A percentile compares a stretch with the other conserved stretches of the same genome.
These are phyloP conservation scores for Lactarius deliciosus DNA, from an alignment of 768 basidiomycete species.

Conservation along the genomic window DNA sequence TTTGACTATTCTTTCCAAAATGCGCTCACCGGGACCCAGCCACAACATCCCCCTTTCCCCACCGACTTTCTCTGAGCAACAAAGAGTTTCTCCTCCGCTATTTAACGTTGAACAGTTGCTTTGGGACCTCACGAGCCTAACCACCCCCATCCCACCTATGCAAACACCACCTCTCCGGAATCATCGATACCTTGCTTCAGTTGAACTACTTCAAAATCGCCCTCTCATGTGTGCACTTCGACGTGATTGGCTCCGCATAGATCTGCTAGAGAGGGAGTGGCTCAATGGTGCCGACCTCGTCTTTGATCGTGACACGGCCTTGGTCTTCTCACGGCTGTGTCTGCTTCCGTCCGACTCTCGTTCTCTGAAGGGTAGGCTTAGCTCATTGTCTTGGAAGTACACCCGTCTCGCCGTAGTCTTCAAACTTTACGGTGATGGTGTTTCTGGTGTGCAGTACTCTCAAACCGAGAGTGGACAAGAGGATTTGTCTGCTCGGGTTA, in stretches of 20 bases:
- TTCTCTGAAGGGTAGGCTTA: conserved; percentile 45
- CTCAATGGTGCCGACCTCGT: conserved; percentile 65
- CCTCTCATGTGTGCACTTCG: conserved; percentile 54
- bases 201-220: conserved; percentile 68
- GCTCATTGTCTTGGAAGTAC: conserved; percentile 64
- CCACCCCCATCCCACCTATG: conserved; percentile 11
- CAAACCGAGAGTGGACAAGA: conserved; percentile 1
- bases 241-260: conserved; percentile 45
- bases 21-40: conserved; percentile 35
- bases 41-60: neutral
- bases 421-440: conserved; percentile 34
- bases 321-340: conserved; percentile 49
- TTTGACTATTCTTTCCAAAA: conserved; percentile 44
- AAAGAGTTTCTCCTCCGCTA: neutral
- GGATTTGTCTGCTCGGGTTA: conserved; percentile 34
- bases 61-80: neutral
- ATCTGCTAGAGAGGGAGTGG: conserved; percentile 62
- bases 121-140: conserved; percentile 12
- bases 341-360: conserved; percentile 52
- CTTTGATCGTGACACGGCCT: conserved; percentile 58
- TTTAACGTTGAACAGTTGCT: conserved; percentile 8
- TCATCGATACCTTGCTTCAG: conserved; percentile 70
- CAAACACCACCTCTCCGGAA: conserved; percentile 33
- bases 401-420: conserved; percentile 56
- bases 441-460: conserved; percentile 54